Percentiles rank a stretch among this genome's conserved stretches.
These are phyloP conservation scores for Aspergillus phoenicis DNA, from an alignment of 2,329 filamentous ascomycete genomes.

Conservation along the genomic window DNA sequence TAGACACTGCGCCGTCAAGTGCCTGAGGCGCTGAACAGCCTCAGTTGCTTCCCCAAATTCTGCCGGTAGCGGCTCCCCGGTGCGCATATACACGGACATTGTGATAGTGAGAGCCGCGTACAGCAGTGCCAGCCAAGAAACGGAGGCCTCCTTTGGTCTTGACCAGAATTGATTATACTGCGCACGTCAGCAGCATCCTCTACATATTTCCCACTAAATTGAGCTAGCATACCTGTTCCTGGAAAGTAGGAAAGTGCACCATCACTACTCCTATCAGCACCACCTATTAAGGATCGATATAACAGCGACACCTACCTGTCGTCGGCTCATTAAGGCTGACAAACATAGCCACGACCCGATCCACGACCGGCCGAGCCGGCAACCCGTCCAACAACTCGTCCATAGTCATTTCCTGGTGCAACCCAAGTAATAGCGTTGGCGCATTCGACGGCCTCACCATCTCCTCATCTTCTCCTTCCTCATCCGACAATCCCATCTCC, in stretches of 20 bases:
- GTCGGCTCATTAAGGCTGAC: constrained; percentile 38
- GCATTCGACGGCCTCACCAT: constrained; percentile 22
- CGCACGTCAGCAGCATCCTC: background rate
- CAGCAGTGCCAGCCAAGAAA: constrained; percentile 36
- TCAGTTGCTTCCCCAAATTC: constrained; percentile 19
- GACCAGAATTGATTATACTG: constrained; percentile 38
- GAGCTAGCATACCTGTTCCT: constrained; percentile 29
- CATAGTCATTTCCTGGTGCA: constrained; percentile 27
- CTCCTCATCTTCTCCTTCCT: constrained; percentile 27
- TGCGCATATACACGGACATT: constrained; percentile 29
- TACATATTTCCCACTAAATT: no score
- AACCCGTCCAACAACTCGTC: constrained; percentile 38
- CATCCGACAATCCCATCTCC: constrained; percentile 22
- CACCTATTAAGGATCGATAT: background rate
- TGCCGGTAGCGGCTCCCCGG: constrained; percentile 27
- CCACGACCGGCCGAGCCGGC: constrained; percentile 33
- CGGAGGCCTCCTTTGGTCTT: constrained; percentile 28
- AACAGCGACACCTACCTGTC: constrained; percentile 27
- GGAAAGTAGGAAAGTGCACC: constrained; percentile 36
- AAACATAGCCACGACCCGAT: constrained; percentile 38
- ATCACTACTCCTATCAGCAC: constrained; percentile 21
- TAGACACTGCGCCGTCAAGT: constrained; percentile 39
- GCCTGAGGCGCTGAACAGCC: constrained; percentile 52
- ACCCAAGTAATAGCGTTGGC: constrained; percentile 34
- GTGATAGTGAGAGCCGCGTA: constrained; percentile 34